Conservation (phyloP, 2,329 filamentous ascomycete genomes). For the Penicillium sp. region DNA sequence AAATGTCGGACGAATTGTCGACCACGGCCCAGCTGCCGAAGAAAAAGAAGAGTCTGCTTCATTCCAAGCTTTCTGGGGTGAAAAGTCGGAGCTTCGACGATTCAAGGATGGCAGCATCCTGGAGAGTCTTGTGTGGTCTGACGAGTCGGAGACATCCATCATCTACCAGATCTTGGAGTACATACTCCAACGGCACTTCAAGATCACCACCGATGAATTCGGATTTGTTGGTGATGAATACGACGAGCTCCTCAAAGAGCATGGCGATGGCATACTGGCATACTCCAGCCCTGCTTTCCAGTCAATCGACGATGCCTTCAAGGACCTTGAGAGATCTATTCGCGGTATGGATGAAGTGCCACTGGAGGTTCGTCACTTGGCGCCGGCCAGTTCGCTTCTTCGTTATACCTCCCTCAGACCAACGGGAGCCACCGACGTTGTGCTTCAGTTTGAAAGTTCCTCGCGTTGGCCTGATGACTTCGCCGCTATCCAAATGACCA, state of each 20-base stretch:
- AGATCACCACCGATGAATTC: conserved; percentile 55
- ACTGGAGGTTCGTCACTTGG: conserved; percentile 78
- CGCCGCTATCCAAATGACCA: conserved; percentile 86
- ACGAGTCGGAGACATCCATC: conserved; percentile 61
- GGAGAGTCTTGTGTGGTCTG: conserved; percentile 84
- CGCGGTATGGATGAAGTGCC: conserved; percentile 78
- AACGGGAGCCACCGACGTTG: conserved; percentile 65
- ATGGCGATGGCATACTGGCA: conserved; percentile 39
- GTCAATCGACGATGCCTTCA: conserved; percentile 66
- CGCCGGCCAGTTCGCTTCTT: conserved; percentile 67
- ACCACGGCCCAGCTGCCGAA: conserved; percentile 84
- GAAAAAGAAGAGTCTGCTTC: conserved; percentile 75
- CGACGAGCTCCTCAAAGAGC: conserved; percentile 35
- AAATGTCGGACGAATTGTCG: conserved; percentile 72
- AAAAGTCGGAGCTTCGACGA: conserved; percentile 84
- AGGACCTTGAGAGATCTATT: conserved; percentile 71
- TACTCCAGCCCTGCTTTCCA: conserved; percentile 59
- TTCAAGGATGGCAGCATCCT: conserved; percentile 95
- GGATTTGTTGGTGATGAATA: conserved; percentile 53
- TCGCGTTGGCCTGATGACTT: conserved; percentile 91
- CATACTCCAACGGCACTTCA: conserved; percentile 67
- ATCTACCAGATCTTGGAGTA: conserved; percentile 77
- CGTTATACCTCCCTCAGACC: conserved; percentile 61
- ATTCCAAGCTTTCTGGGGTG: conserved; percentile 92
- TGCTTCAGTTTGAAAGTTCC: conserved; percentile 90